Evolutionary conservation across 306 rosid genomes (phyloP), one percentile per base, ranked within the genome.

Genomic region (Trichosanthes cucumerina): DNA sequence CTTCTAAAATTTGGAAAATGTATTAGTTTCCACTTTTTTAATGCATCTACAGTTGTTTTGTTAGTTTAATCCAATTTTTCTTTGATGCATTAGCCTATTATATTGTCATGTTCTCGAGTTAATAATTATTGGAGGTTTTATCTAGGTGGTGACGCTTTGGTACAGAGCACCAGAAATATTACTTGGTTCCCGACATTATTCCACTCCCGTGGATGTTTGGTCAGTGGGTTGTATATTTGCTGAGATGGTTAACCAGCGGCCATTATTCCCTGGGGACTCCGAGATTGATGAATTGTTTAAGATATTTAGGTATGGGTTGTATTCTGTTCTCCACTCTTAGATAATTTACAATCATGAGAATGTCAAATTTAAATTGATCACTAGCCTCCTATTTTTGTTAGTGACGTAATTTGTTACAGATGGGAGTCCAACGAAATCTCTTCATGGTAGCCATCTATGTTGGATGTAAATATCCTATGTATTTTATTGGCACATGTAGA

Each of bases 171-270:
- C 99, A 31, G 99, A 95, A 84, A 92, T 95, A 87, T 85, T 95
- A 87, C 99, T 95, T 78, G 99, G 99, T 80, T 92, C 99, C 77
- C 97, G 97, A 72, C 96, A 95, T 85, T 95, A 95, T 83, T 95
- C 99, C 41, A 95, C 99, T 53, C 99, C 99, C 5, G 99, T 95
- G 60, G 99, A 95, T 85, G 90, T 95, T 71, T 95, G 99, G 99
- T 95, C 99, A 4, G 99, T 95, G 83, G 99, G 99, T 75, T 95
- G 99, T 81, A 95, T 95, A 87, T 95, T 92, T 89, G 97, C 99
- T 57, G 99, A 95, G 93, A 95, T 95, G 99, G 85, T 93, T 82
- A 95, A 92, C 84, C 91, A 88, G 59, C 87, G 90, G 13, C 96
- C 99, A 52, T 86, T 95, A n/a, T 95, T 95, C 85, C 97, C 97